phyloP scores from a whole-genome alignment of 495 filamentous ascomycete genomes.

The Durotheca rogersii region DNA sequence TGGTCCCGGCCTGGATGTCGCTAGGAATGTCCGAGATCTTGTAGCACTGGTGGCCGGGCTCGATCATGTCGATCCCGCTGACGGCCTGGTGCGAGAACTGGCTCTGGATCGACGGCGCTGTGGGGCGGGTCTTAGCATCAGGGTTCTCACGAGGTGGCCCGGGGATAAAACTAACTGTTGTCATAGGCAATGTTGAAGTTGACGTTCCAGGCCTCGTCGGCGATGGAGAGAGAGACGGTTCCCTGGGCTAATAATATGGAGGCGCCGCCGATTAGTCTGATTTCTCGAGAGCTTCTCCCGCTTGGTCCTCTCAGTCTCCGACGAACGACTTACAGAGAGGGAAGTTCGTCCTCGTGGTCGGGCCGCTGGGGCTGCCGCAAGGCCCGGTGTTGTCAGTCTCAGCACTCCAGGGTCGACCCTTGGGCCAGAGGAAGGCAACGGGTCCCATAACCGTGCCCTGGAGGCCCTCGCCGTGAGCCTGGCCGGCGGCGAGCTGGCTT shows the following conservation, averaged over 20 bases:
- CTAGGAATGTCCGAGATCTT: constrained; percentile 43
- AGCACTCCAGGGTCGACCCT: constrained; percentile 48
- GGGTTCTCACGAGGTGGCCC: background rate
- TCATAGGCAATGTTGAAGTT: constrained; percentile 49
- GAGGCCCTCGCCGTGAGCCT: constrained; percentile 33
- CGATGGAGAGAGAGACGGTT: constrained; percentile 38
- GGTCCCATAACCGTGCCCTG: constrained; percentile 49
- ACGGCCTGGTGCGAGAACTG: constrained; percentile 48
- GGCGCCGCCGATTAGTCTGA: constrained; percentile 6
- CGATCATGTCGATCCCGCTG: constrained; percentile 39
- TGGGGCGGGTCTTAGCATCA: constrained; percentile 2
- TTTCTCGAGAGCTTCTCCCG: no score
- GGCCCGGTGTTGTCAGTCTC: constrained; percentile 49
- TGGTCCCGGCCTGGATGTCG: constrained; percentile 41
- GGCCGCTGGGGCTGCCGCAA: constrained; percentile 46
- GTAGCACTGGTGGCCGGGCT: constrained; percentile 55
- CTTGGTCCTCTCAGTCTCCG: no score
- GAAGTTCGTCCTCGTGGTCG: constrained; percentile 47
- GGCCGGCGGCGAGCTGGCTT: constrained; percentile 16
- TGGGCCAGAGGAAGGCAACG: constrained; percentile 56
- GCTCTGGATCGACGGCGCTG: constrained; percentile 42
- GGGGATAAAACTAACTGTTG: constrained; percentile 40
- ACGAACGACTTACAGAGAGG: constrained; percentile 41
- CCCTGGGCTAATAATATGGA: constrained; percentile 29
- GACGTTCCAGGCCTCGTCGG: constrained; percentile 50